Base-by-base conservation (phyloP, 78 protist genomes). In the Dictyostelium purpureum region DNA sequence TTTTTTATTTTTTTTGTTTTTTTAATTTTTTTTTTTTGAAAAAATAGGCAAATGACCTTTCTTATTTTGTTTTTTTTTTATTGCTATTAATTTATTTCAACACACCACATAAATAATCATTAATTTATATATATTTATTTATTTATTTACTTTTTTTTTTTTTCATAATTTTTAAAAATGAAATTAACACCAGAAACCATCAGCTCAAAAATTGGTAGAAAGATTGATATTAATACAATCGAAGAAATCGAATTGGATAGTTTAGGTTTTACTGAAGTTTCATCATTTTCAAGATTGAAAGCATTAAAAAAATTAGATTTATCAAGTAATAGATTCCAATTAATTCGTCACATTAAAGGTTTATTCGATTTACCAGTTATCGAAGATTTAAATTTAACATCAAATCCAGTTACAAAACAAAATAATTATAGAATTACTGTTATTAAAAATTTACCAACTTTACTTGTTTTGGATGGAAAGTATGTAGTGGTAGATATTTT, bases 321-420 rank as follows among this genome's bases (percentile, higher is more conserved):
- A 37, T 54, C 51, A 16, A 35, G 52, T 31, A 85, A 85, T 59
- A 71, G 91, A 66, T 59, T 85, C 9, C 91, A 85, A 73, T 47
- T 54, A 11, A 42, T 85, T 45, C 70, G 91, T 61, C 70, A 85
- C 59, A 85, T 85, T 24, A 85, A 85, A 47, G 91, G 91, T 49
- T 73, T 85, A 24, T 85, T 73, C 24, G 91, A 85, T 59, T 45
- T 73, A n/a, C 74, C 91, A 19, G 73, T n/a, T 4, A 43, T 85
- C 14, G n/a, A 31, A 38, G 76, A 85, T 38, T 42, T 85, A 19
- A 85, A 85, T 57, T 43, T 85, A 9, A 73, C 54, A 31, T 73
- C 82, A 9, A 85, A 85, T 33, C 91, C 91, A 73, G 81, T 85
- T 6, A 59, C 91, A 37, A 85, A 85, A 33, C 69, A 63, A 40